A percentile compares a stretch with the other conserved stretches of the same genome.
Conservation (phyloP, 768 basidiomycete genomes). For the Rhizopogon vesiculosus region DNA sequence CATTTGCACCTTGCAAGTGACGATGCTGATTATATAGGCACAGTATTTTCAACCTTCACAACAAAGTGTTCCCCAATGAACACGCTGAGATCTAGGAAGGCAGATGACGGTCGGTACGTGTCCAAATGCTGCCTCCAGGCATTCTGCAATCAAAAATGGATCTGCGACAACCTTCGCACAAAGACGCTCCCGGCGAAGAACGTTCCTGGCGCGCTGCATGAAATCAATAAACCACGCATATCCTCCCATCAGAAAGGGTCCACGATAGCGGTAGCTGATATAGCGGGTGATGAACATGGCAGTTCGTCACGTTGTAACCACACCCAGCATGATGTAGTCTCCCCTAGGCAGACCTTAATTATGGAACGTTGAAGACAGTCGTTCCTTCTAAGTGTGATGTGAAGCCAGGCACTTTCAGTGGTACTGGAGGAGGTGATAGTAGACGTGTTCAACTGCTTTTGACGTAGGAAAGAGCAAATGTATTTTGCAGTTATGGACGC, state of each 20-base stretch:
- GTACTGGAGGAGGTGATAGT: slow-evolving; percentile 33
- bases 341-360: too few species aligned
- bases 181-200: slow-evolving; percentile 26
- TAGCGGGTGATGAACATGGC: too few species aligned
- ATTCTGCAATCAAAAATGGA: slow-evolving; percentile 26
- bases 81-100: slow-evolving; percentile 26
- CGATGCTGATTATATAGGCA: too few species aligned
- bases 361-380: slow-evolving; percentile 9
- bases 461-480: slow-evolving; percentile 26
- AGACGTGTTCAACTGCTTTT: slow-evolving; percentile 32
- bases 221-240: slow-evolving; percentile 29
- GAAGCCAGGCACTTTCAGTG: slow-evolving; percentile 30
- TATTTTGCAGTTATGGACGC: slow-evolving; percentile 30
- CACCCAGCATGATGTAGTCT: too few species aligned
- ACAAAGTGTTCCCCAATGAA: slow-evolving; percentile 27
- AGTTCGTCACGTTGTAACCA: too few species aligned
- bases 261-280: too few species aligned
- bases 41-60: slow-evolving; percentile 16
- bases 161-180: slow-evolving; percentile 25
- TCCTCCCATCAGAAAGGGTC: too few species aligned
- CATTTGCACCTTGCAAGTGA: too few species aligned
- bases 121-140: slow-evolving; percentile 19
- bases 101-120: slow-evolving; percentile 24
- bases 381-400: too few species aligned
- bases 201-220: slow-evolving; percentile 27